phyloP scores from a whole-genome alignment of 768 basidiomycete genomes.

The Pholiota conissans region DNA sequence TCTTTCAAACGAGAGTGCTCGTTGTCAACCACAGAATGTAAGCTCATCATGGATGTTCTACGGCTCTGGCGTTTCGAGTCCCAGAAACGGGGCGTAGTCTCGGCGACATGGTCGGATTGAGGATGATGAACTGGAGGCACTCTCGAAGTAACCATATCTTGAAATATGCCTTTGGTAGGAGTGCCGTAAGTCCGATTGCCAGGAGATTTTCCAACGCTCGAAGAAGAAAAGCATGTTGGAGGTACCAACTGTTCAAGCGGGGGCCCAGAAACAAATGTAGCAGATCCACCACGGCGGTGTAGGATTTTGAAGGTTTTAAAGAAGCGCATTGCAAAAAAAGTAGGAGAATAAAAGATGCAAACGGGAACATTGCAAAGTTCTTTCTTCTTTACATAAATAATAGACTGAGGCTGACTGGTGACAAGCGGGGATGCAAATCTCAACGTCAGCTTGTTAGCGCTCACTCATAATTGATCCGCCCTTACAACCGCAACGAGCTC shows the following conservation, averaged over 20 bases:
- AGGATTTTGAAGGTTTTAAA: slow-evolving; percentile 44
- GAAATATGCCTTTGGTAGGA: slow-evolving; percentile 10
- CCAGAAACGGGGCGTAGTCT: slow-evolving; percentile 11
- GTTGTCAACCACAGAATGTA: slow-evolving; percentile 10
- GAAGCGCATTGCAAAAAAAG: slow-evolving; percentile 37
- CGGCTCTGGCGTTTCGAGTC: slow-evolving; percentile 11
- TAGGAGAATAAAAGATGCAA: not conserved
- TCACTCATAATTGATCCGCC: not conserved
- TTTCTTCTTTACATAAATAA: too few species aligned
- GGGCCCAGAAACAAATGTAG: slow-evolving; percentile 32
- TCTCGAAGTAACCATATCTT: slow-evolving; percentile 17
- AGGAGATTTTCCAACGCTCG: not conserved
- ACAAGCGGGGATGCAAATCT: not conserved
- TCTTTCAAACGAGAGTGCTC: slow-evolving; percentile 19
- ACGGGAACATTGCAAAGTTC: not conserved
- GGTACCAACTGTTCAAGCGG: slow-evolving; percentile 16
- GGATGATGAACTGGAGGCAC: slow-evolving; percentile 8
- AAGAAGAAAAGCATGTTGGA: slow-evolving; percentile 10
- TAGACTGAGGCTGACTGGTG: not conserved
- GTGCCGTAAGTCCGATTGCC: not conserved
- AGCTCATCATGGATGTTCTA: slow-evolving; percentile 9
- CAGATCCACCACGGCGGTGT: slow-evolving; percentile 49
- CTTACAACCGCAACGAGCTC: not conserved
- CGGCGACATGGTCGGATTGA: slow-evolving; percentile 14
- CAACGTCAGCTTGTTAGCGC: not conserved